Percentiles rank a stretch among this genome's conserved stretches.
Evolutionary conservation across 2,329 filamentous ascomycete species (phyloP).

Genomic region (Neofusicoccum laricinum): DNA sequence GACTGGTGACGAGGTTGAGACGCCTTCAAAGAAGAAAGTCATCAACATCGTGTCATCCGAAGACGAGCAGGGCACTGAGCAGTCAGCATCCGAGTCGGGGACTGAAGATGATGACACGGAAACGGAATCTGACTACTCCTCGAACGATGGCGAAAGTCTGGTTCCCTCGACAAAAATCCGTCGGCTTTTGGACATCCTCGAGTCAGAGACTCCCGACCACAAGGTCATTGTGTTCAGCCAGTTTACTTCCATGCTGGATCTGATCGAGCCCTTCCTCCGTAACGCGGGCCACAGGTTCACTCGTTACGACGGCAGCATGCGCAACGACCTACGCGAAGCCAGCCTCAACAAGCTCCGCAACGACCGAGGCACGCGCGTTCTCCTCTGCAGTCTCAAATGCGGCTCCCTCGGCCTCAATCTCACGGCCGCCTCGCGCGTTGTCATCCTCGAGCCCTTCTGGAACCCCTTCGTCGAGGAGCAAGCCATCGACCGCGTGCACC

Average conservation of each 20-base stretch:
- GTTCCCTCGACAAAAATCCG: slow-evolving; percentile 86
- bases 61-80: slow-evolving; percentile 29
- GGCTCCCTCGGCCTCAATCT: slow-evolving; percentile 90
- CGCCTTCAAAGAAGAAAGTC: slow-evolving; percentile 43
- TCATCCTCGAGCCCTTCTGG: slow-evolving; percentile 98
- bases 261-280: slow-evolving; percentile 86
- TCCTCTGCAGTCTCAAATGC: slow-evolving; percentile 92
- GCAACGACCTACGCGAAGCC: slow-evolving; percentile 86
- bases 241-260: slow-evolving; percentile 96
- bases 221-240: slow-evolving; percentile 99
- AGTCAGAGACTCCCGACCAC: slow-evolving; percentile 73
- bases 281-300: slow-evolving; percentile 73
- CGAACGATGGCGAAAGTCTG: slow-evolving; percentile 44
- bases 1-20: slow-evolving; percentile 46
- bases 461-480: slow-evolving; percentile 99
- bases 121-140: slow-evolving; percentile 36
- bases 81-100: slow-evolving; percentile 25
- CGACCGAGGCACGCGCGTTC: slow-evolving; percentile 70
- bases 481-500: slow-evolving; percentile 96
- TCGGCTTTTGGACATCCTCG: slow-evolving; percentile 76
- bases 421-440: slow-evolving; percentile 86
- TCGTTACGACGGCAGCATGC: slow-evolving; percentile 93
- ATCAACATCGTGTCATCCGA: slow-evolving; percentile 53
- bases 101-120: slow-evolving; percentile 37
- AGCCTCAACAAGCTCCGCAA: slow-evolving; percentile 74